phyloP scores from a whole-genome alignment of 805 yeast species.

The Scheffersomyces amazonensis region DNA sequence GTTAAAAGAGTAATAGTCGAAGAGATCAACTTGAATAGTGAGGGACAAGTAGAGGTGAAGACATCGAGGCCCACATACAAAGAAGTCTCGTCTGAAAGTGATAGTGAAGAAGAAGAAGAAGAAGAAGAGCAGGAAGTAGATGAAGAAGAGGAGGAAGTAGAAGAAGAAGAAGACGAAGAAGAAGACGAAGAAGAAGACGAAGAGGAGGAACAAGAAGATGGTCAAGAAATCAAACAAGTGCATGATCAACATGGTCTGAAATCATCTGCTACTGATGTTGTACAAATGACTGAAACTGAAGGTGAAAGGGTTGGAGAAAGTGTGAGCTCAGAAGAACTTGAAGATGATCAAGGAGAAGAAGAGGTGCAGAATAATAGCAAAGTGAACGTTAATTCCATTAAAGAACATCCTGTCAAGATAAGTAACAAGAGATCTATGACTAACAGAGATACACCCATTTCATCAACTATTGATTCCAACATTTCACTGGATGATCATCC shows the following conservation, averaged over 20 bases:
- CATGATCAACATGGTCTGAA: neutral
- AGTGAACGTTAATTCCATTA: too few species aligned
- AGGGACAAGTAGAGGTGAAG: neutral
- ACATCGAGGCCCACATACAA: too few species aligned
- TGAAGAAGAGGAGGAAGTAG: constrained; percentile 1
- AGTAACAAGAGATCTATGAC: too few species aligned
- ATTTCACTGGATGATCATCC: neutral
- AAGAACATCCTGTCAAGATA: too few species aligned
- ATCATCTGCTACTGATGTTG: too few species aligned
- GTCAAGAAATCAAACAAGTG: neutral
- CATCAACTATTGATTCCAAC: neutral
- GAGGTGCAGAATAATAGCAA: neutral
- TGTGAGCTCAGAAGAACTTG: neutral
- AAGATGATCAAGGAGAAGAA: neutral
- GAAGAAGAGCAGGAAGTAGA: constrained; percentile 1
- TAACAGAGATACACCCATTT: neutral
- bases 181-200: constrained; percentile 12
- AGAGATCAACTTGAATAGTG: constrained; percentile 1
- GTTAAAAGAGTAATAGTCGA: neutral
- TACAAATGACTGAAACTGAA: neutral
- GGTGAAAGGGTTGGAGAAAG: constrained; percentile 1
- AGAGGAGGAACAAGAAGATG: constrained; percentile 11
- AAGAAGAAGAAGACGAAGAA: constrained; percentile 10
- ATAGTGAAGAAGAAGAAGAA: constrained; percentile 2
- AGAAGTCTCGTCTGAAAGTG: neutral